These are phyloP conservation scores for Scheffersomyces lignosus DNA, from an alignment of 805 yeast species.

Conservation along the genomic window DNA sequence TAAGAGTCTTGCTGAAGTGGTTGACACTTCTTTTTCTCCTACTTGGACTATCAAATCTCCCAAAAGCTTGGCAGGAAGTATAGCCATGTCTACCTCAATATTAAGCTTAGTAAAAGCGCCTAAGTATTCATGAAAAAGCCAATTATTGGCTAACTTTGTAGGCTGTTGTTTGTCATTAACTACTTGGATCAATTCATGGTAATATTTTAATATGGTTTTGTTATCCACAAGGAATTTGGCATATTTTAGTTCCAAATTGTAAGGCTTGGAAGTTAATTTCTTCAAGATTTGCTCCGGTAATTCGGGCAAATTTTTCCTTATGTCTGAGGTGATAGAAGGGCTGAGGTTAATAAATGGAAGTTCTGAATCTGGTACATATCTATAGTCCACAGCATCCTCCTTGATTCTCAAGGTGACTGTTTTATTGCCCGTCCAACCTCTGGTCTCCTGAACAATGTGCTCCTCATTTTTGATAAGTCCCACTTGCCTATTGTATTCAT, in stretches of 20 bases:
- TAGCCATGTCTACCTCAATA: constrained; percentile 25
- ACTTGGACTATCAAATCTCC: constrained; percentile 58
- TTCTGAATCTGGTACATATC: constrained; percentile 95
- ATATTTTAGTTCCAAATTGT: constrained; percentile 63
- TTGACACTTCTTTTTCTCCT: constrained; percentile 49
- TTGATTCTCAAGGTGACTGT: constrained; percentile 73
- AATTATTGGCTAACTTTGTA: constrained; percentile 57
- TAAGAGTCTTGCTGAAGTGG: constrained; percentile 65
- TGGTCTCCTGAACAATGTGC: constrained; percentile 57
- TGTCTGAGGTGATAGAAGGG: constrained; percentile 38
- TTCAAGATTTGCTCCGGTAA: constrained; percentile 62
- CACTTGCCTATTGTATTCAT: constrained; percentile 74
- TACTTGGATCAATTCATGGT: constrained; percentile 39
- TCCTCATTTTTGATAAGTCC: constrained; percentile 37
- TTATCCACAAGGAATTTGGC: constrained; percentile 67
- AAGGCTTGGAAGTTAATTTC: constrained; percentile 49
- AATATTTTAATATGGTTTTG: constrained; percentile 52
- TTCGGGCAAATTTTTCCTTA: constrained; percentile 48
- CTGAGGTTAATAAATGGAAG: constrained; percentile 59
- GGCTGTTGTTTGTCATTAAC: constrained; percentile 18
- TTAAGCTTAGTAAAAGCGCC: constrained; percentile 64
- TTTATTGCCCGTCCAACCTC: constrained; percentile 85
- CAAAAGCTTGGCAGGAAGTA: constrained; percentile 43
- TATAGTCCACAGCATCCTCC: constrained; percentile 80
- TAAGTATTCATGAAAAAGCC: constrained; percentile 79